Evolutionary conservation across 148 eudicot species (phyloP), one percentile per base, ranked within the genome.

Genomic region (Chenopodium album): DNA sequence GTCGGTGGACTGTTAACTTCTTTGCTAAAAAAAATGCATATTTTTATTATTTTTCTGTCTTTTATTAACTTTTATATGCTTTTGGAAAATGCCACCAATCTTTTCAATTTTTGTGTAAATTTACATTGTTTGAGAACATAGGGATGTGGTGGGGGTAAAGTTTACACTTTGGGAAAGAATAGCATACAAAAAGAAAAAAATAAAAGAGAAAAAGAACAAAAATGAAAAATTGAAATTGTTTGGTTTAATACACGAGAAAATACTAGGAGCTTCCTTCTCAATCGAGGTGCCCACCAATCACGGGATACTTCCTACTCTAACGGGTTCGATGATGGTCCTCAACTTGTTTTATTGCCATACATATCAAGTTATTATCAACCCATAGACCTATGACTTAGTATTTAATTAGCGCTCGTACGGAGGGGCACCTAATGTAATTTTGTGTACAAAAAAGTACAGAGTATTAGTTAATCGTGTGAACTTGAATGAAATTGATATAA

Each of bases 271-370:
- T n/a, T 2, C 52, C 16, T 73, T 14, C 22, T 31, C 26, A 56
- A 37, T 37, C 46, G 52, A 59, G 64, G 75, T 77, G 32, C 59
- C 86, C 80, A 88, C 85, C 76, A 84, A 78, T 79, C 88, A 81
- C 86, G 84, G 86, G 81, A 65, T 22, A 23, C 34, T 73, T 32
- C 65, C 54, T 75, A 34, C 47, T 68, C 48, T 79, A 79, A 67
- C 66, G 76, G 79, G 82, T n/a, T 41, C 56, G 71, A 29, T 75
- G 1, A 56, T 44, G 82, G 32, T 79, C 48, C 66, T 60, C n/a
- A 19, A 22, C 79, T 69, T 76, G 67, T 81, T 71, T 71, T 50
- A 13, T 65, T 9, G 65, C 63, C 73, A 63, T 76, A 19, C 47
- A 12, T 63, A 11, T 48, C 12, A 48, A 47, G 50, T 47, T 47